phyloP scores from a whole-genome alignment of 192 early-diverging fungal genomes.

The Paraglomus brasilianum region DNA sequence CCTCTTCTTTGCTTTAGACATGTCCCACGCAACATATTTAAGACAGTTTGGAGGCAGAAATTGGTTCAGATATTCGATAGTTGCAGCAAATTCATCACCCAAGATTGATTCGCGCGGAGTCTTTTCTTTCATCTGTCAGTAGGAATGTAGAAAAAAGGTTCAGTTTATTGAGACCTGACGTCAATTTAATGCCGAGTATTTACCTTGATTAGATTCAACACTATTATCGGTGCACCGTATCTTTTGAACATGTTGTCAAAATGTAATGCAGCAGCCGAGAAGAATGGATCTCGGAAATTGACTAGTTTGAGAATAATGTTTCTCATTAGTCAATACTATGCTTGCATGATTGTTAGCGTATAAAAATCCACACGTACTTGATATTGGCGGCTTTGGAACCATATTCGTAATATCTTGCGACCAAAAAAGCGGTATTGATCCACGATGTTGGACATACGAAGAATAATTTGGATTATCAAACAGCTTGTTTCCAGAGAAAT shows the following conservation, averaged over 20 bases:
- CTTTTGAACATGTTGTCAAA: slow-evolving; percentile 89
- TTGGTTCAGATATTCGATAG: slow-evolving; percentile 86
- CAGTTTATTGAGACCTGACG: neutral
- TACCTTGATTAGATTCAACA: slow-evolving; percentile 93
- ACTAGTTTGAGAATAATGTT: slow-evolving; percentile 43
- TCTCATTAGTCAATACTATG: slow-evolving; percentile 22
- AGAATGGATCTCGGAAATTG: slow-evolving; percentile 90
- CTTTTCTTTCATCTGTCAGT: slow-evolving; percentile 77
- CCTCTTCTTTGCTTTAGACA: slow-evolving; percentile 95
- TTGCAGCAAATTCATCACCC: slow-evolving; percentile 79
- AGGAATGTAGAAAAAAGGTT: neutral
- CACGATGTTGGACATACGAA: slow-evolving; percentile 95
- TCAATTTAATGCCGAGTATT: neutral
- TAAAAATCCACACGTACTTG: slow-evolving; percentile 33
- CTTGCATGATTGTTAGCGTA: slow-evolving; percentile 12
- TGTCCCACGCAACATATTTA: slow-evolving; percentile 94
- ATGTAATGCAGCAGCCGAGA: slow-evolving; percentile 85
- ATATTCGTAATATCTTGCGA: slow-evolving; percentile 90
- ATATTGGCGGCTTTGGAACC: slow-evolving; percentile 93
- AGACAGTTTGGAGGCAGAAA: slow-evolving; percentile 81
- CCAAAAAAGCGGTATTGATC: slow-evolving; percentile 96
- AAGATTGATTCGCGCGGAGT: slow-evolving; percentile 82
- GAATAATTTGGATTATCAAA: slow-evolving; percentile 75
- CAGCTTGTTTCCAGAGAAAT: slow-evolving; percentile 51
- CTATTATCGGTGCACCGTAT: slow-evolving; percentile 90